Conservation (phyloP, 352 stramenopile genomes). For the Phytopythium litorale region DNA sequence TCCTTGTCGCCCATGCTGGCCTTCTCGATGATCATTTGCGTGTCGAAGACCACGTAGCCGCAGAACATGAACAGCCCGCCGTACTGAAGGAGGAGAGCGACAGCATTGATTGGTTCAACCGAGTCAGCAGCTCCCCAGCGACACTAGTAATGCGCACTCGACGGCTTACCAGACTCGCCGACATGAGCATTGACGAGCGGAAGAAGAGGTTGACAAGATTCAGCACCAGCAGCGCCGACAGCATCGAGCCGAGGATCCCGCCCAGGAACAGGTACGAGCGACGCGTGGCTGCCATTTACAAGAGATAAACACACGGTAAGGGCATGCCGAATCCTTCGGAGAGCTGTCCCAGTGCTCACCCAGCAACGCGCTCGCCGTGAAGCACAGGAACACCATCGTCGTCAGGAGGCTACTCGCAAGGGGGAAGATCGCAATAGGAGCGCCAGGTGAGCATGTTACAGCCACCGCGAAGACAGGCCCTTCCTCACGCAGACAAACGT, state of each 20-base stretch:
- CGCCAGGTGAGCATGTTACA: not conserved
- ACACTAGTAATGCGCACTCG: not conserved
- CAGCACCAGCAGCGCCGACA: slow-evolving; percentile 50
- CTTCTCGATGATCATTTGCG: slow-evolving; percentile 91
- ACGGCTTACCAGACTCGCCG: slow-evolving; percentile 45
- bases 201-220: slow-evolving; percentile 65
- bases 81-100: slow-evolving; percentile 33
- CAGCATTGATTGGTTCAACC: not conserved
- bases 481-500: slow-evolving; percentile 10
- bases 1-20: slow-evolving; percentile 78
- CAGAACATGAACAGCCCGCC: slow-evolving; percentile 85
- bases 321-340: not conserved
- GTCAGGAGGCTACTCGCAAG: slow-evolving; percentile 49
- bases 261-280: slow-evolving; percentile 85
- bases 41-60: slow-evolving; percentile 89
- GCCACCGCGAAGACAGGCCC: not conserved
- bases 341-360: slow-evolving; percentile 15
- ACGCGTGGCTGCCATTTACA: slow-evolving; percentile 39
- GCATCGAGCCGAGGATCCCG: slow-evolving; percentile 59
- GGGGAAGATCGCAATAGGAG: not conserved
- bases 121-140: not conserved
- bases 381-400: slow-evolving; percentile 82
- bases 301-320: not conserved
- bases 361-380: slow-evolving; percentile 74
- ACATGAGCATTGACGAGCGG: slow-evolving; percentile 52